Evolutionary conservation across 371 early-diverging fungal genomes (phyloP), one percentile per base, ranked within the genome.

Genomic region (Mortierella sp.): DNA sequence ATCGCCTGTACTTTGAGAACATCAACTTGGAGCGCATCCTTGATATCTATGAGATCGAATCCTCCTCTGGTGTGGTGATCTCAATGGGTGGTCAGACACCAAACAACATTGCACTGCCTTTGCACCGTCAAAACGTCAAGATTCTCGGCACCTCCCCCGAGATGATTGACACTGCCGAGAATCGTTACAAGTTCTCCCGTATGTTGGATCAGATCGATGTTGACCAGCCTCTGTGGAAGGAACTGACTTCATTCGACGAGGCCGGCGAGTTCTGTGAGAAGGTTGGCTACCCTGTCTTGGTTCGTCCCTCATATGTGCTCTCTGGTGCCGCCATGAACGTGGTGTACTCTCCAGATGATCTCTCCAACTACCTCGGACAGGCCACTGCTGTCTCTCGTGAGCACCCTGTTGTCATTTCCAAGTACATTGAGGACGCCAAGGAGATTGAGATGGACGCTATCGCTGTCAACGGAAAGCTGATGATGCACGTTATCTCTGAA

Each of bases 301-400:
- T 96, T 22, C 92, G 97, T 57, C 97, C 97, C 17, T 94, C 95
- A 19, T 97, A 97, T 71, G 96, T 97, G 24, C 84, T 97, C 27
- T 95, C 95, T 13, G 97, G 97, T 50, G 97, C 96, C 6, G 97
- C 97, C 54, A 97, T 97, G 97, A 95, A 95, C 61, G 95, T 95
- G 12, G 96, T 91, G n/a, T 86, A 92, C 80, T 87, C 91, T 21
- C 83, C 83, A 17, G 85, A 86, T n/a, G 88, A 88, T 46, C 87
- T 97, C 50, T 73, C 81, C 59, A 71, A 79, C 45, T 88, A 92
- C 84, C 85, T 97, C 61, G 81, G 83, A 40, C 86, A 90, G 70
- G 97, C 97, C 12, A 85, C 94, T 10, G 86, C 87, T 41, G 95
- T 97, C 2, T 96, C 96, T 14, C 94, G 91, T 50, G 89, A 92